phyloP scores from a whole-genome alignment of 2,329 filamentous ascomycete species.

The Aspergillus quadricinctus region DNA sequence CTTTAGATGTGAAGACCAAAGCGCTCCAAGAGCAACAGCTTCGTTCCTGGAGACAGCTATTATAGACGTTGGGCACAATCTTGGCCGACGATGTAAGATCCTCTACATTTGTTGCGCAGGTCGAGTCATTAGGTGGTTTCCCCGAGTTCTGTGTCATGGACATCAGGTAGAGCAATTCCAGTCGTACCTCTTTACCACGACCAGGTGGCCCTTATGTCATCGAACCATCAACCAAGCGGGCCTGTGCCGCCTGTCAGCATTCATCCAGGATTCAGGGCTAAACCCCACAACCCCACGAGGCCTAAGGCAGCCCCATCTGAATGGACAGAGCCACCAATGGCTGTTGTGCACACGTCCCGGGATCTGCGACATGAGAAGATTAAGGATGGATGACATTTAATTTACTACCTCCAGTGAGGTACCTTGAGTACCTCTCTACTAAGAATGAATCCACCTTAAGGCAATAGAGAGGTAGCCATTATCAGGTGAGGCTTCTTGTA shows the following conservation, averaged over 20 bases:
- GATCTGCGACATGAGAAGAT: constrained; percentile 17
- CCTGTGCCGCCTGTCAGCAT: constrained; percentile 11
- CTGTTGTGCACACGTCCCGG: constrained; percentile 1
- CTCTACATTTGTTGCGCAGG: not conserved
- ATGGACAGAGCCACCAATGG: constrained; percentile 6
- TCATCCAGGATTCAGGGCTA: constrained; percentile 9
- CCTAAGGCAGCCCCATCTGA: constrained; percentile 12
- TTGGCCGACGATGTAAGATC: not conserved
- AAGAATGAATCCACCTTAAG: not conserved
- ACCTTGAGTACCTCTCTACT: not conserved
- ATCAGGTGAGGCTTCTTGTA: not conserved
- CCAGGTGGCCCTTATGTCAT: not conserved
- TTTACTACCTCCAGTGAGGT: not conserved
- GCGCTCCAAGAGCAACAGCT: too few relatives aligned
- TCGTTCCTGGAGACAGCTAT: not conserved
- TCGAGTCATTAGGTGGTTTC: not conserved
- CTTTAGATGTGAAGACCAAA: too few relatives aligned
- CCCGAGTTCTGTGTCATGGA: not conserved
- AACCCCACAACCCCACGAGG: constrained; percentile 23
- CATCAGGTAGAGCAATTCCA: not conserved
- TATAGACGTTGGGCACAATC: not conserved
- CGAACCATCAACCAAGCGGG: not conserved
- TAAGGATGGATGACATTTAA: constrained; percentile 8
- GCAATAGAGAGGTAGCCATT: not conserved
- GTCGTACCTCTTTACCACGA: too few relatives aligned